A percentile compares a stretch with the other conserved stretches of the same genome.
phyloP scores from a whole-genome alignment of 2,329 filamentous ascomycete species.

The Trichoderma gracile region DNA sequence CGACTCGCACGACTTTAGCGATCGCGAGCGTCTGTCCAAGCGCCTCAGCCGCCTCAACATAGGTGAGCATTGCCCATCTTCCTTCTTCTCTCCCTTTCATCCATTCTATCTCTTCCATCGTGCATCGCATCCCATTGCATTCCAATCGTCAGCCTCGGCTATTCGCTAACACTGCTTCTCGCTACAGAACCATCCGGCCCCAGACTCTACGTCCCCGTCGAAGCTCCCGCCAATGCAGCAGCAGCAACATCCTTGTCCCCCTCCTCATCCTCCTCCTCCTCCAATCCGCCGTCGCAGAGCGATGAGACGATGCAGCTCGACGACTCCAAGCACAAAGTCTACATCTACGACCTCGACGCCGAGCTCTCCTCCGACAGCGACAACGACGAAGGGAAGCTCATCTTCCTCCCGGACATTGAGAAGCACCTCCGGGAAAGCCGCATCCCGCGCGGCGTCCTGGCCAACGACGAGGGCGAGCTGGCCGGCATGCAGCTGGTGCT shows the following conservation, averaged over 20 bases:
- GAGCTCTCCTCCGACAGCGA: slow-evolving; percentile 65
- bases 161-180: slow-evolving; percentile 24
- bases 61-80: slow-evolving; percentile 52
- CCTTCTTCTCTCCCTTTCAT: background rate
- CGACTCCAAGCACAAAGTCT: slow-evolving; percentile 82
- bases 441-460: slow-evolving; percentile 64
- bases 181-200: slow-evolving; percentile 59
- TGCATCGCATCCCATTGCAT: background rate
- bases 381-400: slow-evolving; percentile 58
- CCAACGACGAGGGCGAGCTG: slow-evolving; percentile 55
- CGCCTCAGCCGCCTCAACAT: slow-evolving; percentile 79
- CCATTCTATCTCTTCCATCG: too few relatives aligned
- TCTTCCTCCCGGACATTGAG: slow-evolving; percentile 84
- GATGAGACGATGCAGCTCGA: slow-evolving; percentile 79
- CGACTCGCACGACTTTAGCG: slow-evolving; percentile 56
- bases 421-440: slow-evolving; percentile 74
- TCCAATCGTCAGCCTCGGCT: background rate
- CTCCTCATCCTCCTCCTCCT: background rate
- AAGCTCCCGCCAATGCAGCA: slow-evolving; percentile 43
- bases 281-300: slow-evolving; percentile 29
- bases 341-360: slow-evolving; percentile 86
- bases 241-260: slow-evolving; percentile 10
- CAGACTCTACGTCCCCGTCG: slow-evolving; percentile 67
- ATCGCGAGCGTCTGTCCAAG: slow-evolving; percentile 83
- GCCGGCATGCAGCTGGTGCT: slow-evolving; percentile 75